Conservation (phyloP, 495 filamentous ascomycete species). For the Penicillium goetzii region DNA sequence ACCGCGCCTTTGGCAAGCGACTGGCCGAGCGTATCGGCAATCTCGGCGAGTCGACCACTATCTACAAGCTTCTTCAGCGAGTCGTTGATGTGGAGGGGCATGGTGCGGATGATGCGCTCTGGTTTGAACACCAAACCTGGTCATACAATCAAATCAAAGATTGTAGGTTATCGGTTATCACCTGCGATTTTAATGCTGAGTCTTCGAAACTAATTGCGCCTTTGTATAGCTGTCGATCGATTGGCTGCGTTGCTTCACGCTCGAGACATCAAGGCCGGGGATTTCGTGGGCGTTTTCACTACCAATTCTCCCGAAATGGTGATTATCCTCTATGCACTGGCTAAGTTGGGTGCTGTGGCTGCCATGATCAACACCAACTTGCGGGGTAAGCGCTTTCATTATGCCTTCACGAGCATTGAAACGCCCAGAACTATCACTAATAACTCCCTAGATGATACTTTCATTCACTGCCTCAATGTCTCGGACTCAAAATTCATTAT, state of each 20-base stretch:
- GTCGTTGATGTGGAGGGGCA: constrained; percentile 44
- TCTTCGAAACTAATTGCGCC: neutral
- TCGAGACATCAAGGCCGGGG: constrained; percentile 40
- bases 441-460: constrained; percentile 51
- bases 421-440: neutral
- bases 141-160: constrained; percentile 53
- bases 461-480: constrained; percentile 79
- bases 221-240: constrained; percentile 45
- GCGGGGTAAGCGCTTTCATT: constrained; percentile 51
- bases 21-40: constrained; percentile 43
- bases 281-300: constrained; percentile 52
- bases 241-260: constrained; percentile 48
- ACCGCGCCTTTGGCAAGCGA: constrained; percentile 39
- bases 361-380: constrained; percentile 95
- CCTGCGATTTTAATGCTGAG: neutral
- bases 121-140: constrained; percentile 58
- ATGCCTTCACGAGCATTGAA: neutral
- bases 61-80: constrained; percentile 51
- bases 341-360: constrained; percentile 80
- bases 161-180: constrained; percentile 39
- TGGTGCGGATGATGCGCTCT: constrained; percentile 45
- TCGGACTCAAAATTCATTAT: constrained; percentile 70
- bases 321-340: constrained; percentile 77
- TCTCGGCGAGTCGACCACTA: constrained; percentile 47
- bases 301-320: constrained; percentile 82